phyloP scores from a whole-genome alignment of 1,139 yeast species.

The Arxiozyma slooffiae region DNA sequence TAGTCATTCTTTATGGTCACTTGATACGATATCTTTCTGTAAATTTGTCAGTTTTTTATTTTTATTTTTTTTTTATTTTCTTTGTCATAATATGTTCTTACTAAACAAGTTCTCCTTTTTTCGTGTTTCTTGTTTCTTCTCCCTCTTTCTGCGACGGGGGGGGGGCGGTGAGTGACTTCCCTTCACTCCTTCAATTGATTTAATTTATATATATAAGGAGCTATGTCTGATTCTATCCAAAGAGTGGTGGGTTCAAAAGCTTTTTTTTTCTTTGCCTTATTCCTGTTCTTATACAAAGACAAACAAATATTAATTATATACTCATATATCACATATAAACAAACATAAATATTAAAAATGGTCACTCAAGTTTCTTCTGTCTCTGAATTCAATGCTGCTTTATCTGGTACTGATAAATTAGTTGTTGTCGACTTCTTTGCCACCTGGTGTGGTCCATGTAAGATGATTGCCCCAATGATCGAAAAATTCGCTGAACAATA shows the following conservation, averaged over 20 bases:
- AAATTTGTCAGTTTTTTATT: neutral
- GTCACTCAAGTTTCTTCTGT: slow-evolving; percentile 38
- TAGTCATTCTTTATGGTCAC: neutral
- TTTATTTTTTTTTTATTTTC: no score
- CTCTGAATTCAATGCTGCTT: slow-evolving; percentile 55
- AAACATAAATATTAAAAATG: slow-evolving; percentile 27
- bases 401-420: slow-evolving; percentile 42
- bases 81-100: neutral
- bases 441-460: slow-evolving; percentile 97
- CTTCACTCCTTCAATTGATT: neutral
- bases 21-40: neutral
- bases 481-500: slow-evolving; percentile 59
- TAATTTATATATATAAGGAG: neutral
- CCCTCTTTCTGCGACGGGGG: no score
- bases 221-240: neutral
- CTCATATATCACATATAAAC: slow-evolving; percentile 5
- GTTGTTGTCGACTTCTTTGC: slow-evolving; percentile 91
- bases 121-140: no score
- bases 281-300: no score
- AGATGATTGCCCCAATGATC: slow-evolving; percentile 84
- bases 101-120: neutral
- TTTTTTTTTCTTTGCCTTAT: no score
- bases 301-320: neutral
- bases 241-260: no score
- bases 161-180: no score